Evolutionary conservation across 1,139 yeast genomes (phyloP).

Genomic region (Taphrina pruni): DNA sequence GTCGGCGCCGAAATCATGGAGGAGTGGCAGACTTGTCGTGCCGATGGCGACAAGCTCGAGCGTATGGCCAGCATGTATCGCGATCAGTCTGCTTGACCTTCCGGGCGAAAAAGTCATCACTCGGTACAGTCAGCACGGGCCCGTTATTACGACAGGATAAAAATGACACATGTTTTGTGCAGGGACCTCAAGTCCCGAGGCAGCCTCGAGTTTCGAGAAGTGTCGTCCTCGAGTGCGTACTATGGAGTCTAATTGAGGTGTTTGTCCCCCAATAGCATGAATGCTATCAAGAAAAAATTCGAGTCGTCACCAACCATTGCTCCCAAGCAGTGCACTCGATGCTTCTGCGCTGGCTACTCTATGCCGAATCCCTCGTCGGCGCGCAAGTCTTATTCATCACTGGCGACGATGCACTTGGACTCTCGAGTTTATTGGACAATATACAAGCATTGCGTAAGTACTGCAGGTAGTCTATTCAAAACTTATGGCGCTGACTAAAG

Average conservation of each 20-base stretch:
- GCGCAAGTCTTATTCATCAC: slow-evolving; percentile 6
- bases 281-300: not conserved
- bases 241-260: not conserved
- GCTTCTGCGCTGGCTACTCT: slow-evolving; percentile 3
- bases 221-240: too few relatives aligned
- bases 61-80: slow-evolving; percentile 41
- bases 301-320: not conserved
- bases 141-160: too few relatives aligned
- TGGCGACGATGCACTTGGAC: slow-evolving; percentile 7
- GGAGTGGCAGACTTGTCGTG: slow-evolving; percentile 47
- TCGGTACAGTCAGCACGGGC: too few relatives aligned
- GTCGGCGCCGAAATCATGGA: slow-evolving; percentile 45
- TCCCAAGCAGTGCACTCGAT: not conserved
- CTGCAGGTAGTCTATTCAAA: not conserved
- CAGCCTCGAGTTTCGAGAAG: slow-evolving; percentile 4
- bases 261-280: not conserved
- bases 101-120: too few relatives aligned
- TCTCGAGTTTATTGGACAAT: not conserved
- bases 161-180: not conserved
- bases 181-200: not conserved
- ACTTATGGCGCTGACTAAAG: not conserved
- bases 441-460: slow-evolving; percentile 12
- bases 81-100: slow-evolving; percentile 19
- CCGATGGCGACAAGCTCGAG: slow-evolving; percentile 45
- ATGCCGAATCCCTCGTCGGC: not conserved